Conservation (phyloP, 306 rosid species). For the Sindora glabra region DNA sequence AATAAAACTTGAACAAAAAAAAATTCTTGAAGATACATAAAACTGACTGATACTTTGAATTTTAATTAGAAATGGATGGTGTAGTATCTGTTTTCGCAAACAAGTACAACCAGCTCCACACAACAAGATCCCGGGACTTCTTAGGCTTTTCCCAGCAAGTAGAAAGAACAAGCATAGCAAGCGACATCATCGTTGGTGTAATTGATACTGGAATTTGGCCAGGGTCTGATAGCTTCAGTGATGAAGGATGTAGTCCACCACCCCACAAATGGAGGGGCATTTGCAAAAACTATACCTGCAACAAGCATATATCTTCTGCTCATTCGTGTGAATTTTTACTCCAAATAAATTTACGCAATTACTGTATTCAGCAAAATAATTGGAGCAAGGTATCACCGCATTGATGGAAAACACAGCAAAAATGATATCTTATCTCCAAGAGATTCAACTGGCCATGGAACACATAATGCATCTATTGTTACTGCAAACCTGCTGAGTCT, state of each 20-base stretch:
- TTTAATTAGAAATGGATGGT: slow-evolving; percentile 13
- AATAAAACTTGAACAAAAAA: too few species aligned
- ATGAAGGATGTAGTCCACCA: slow-evolving; percentile 22
- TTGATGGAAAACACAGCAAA: not conserved
- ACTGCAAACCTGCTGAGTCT: slow-evolving; percentile 17
- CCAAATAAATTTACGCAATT: not conserved
- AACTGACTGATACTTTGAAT: not conserved
- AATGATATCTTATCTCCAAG: slow-evolving; percentile 21
- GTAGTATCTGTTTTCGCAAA: slow-evolving; percentile 15
- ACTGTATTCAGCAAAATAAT: slow-evolving; percentile 21
- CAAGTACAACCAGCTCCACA: not conserved
- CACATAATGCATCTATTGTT: slow-evolving; percentile 34
- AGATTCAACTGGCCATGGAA: slow-evolving; percentile 32
- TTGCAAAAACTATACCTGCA: slow-evolving; percentile 23
- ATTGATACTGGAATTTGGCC: slow-evolving; percentile 25
- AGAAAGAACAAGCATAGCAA: not conserved
- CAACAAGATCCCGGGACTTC: slow-evolving; percentile 33
- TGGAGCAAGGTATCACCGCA: slow-evolving; percentile 31
- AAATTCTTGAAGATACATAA: too few species aligned
- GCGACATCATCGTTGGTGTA: slow-evolving; percentile 9
- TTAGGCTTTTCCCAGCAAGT: slow-evolving; percentile 6
- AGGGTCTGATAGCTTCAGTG: slow-evolving; percentile 17
- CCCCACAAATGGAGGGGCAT: slow-evolving; percentile 24
- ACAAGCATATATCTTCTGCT: slow-evolving; percentile 7
- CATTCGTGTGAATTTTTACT: not conserved